Evolutionary conservation across 257 asterid species (phyloP).

Genomic region (Solanum gandarillasii): DNA sequence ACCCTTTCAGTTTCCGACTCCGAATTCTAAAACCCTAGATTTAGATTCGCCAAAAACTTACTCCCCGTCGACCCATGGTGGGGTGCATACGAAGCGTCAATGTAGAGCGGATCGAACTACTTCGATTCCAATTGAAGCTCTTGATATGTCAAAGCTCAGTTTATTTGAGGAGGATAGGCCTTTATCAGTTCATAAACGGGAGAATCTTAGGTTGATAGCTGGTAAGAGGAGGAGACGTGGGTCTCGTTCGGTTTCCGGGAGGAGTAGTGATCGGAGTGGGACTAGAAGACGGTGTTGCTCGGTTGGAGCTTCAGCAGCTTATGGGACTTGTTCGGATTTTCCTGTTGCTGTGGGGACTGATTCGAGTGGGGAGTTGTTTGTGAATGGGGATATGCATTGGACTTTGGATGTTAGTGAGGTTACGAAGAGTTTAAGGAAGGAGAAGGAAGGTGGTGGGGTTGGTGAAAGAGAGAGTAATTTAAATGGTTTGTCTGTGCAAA

Average conservation of each 20-base stretch:
- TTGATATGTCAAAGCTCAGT: constrained; percentile 77
- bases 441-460: constrained; percentile 33
- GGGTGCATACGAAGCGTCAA: constrained; percentile 47
- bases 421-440: constrained; percentile 44
- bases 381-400: constrained; percentile 75
- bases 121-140: constrained; percentile 61
- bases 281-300: constrained; percentile 50
- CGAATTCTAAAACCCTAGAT: constrained; percentile 32
- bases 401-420: constrained; percentile 86
- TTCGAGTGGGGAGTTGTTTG: constrained; percentile 92
- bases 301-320: constrained; percentile 80
- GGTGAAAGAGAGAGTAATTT: constrained; percentile 41
- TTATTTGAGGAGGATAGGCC: constrained; percentile 68
- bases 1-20: constrained; percentile 38
- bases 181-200: constrained; percentile 29
- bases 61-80: not conserved
- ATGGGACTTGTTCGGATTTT: constrained; percentile 84
- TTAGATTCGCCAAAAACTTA: constrained; percentile 42
- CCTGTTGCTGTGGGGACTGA: constrained; percentile 80
- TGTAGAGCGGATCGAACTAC: constrained; percentile 69
- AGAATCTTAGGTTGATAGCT: constrained; percentile 37
- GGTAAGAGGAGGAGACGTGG: constrained; percentile 76
- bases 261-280: constrained; percentile 83
- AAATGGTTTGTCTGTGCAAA: constrained; percentile 32
- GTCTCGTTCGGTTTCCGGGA: constrained; percentile 79